Percentiles rank a stretch among this genome's conserved stretches.
Evolutionary conservation across 129 eudicot species (phyloP).

Genomic region (Flaveria linearis): DNA sequence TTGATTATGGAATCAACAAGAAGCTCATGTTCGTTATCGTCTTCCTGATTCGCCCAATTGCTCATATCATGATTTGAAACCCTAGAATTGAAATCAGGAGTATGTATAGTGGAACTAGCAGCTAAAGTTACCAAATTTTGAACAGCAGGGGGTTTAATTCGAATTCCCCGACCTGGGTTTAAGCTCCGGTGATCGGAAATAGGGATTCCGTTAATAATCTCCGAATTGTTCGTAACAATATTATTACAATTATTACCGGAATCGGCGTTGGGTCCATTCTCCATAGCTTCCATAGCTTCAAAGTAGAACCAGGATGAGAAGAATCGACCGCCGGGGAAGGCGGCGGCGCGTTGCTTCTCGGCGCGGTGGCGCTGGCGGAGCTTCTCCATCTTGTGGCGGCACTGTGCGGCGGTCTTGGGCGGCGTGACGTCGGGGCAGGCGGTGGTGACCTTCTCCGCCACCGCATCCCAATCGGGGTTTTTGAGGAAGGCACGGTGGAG

Average conservation of each 20-base stretch:
- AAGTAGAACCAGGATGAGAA: constrained; percentile 79
- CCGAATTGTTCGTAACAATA: neutral
- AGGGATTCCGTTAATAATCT: constrained; percentile 13
- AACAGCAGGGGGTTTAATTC: constrained; percentile 38
- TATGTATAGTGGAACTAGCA: constrained; percentile 18
- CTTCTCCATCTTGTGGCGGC: constrained; percentile 99
- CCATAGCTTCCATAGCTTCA: constrained; percentile 92
- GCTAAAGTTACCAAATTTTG: constrained; percentile 34
- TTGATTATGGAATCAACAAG: neutral
- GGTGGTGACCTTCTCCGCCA: constrained; percentile 56
- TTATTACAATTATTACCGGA: neutral
- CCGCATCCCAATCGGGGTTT: constrained; percentile 94
- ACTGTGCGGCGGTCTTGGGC: constrained; percentile 93
- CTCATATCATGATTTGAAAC: constrained; percentile 28
- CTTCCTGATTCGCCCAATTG: neutral
- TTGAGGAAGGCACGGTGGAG: constrained; percentile 93
- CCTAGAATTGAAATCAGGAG: constrained; percentile 33
- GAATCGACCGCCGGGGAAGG: constrained; percentile 58
- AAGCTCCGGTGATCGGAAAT: constrained; percentile 25
- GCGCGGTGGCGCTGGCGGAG: constrained; percentile 92
- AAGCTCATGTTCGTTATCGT: neutral
- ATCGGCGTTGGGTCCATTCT: constrained; percentile 36
- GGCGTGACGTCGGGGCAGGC: constrained; percentile 63
- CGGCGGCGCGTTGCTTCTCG: constrained; percentile 71
- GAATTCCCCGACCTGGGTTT: constrained; percentile 45